Base-by-base conservation (phyloP, 1,139 yeast genomes). In the Debaryomyces udenii region DNA sequence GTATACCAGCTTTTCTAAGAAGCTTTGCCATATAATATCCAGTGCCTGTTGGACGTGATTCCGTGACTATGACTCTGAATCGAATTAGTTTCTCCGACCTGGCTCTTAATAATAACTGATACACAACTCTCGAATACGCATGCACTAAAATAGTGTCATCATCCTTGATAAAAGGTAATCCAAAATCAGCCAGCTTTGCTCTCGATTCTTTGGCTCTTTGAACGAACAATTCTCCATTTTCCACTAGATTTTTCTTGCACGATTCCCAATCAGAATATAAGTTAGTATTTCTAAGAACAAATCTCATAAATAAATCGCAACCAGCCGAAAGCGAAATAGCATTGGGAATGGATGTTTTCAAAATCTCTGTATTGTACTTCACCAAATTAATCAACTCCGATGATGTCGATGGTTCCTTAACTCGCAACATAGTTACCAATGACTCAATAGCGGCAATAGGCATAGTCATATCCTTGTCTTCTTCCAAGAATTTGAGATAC, bases 401-500 rank as follows among this genome's bases (percentile, higher is more conserved):
- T 2, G 96, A 88, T 0, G 99, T 94, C 3, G 89, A 77, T 2
- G 97, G 97, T 59, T 89, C 89, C 52, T 89, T 85, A 38, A 83
- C 80, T 48, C 84, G 75, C 31, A 94, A 68, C 68, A 93, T 78
- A 4, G 94, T 86, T 22, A 93, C 96, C 40, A 94, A 71, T 15
- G 96, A 83, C 64, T 93, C 98, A 56, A 94, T 94, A 38, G 99
- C 99, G 39, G 99, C 99, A 31, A 94, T 88, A 3, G 99, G 99
- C 98, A 91, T 94, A 9, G 99, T 91, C 83, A 94, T 87, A 41
- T 93, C 98, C 17, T 86, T 76, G 64, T 93, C 97, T 43, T 90
- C 96, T 49, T 78, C 80, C 45, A 93, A 72, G 61, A 88, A 90
- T 61, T 79, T 78, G 47, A 87, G 75, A 60, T 93, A 93, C 0